A percentile compares a stretch with the other conserved stretches of the same genome.
Evolutionary conservation across 345 rosid species (phyloP).

Genomic region (Aegle marmelos): DNA sequence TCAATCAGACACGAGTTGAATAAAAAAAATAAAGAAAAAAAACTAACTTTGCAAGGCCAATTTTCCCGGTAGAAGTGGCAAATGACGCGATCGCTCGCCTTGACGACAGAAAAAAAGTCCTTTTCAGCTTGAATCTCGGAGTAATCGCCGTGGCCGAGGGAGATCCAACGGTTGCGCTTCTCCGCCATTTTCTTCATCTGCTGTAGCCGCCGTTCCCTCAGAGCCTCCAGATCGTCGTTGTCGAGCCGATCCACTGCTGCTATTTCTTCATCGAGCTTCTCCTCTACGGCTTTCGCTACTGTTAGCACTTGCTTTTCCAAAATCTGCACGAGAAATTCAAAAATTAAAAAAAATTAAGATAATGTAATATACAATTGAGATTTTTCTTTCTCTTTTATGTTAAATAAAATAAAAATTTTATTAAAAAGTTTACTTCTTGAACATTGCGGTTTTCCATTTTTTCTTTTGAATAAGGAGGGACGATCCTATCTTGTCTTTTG

Average conservation of each 20-base stretch:
- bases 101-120: conserved; percentile 80
- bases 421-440: conserved; percentile 33
- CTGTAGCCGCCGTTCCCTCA: conserved; percentile 75
- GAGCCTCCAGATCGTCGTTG: conserved; percentile 70
- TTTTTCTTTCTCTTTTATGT: too few species aligned
- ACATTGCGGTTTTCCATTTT: conserved; percentile 43
- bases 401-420: too few species aligned
- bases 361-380: not conserved
- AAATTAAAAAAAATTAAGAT: not conserved
- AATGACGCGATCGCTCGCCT: conserved; percentile 92
- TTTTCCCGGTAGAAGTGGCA: conserved; percentile 97
- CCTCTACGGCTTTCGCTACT: conserved; percentile 92
- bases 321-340: conserved; percentile 36
- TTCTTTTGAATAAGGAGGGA: not conserved
- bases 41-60: conserved; percentile 91
- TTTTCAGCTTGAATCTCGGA: conserved; percentile 80
- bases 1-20: not conserved
- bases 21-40: not conserved
- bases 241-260: conserved; percentile 79
- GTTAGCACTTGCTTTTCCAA: conserved; percentile 82
- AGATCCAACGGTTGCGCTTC: conserved; percentile 90
- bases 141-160: conserved; percentile 94
- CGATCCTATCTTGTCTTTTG: not conserved
- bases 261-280: conserved; percentile 88
- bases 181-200: conserved; percentile 98